Evolutionary conservation across 768 basidiomycete genomes (phyloP).

Genomic region (Lactarius trivialis): DNA sequence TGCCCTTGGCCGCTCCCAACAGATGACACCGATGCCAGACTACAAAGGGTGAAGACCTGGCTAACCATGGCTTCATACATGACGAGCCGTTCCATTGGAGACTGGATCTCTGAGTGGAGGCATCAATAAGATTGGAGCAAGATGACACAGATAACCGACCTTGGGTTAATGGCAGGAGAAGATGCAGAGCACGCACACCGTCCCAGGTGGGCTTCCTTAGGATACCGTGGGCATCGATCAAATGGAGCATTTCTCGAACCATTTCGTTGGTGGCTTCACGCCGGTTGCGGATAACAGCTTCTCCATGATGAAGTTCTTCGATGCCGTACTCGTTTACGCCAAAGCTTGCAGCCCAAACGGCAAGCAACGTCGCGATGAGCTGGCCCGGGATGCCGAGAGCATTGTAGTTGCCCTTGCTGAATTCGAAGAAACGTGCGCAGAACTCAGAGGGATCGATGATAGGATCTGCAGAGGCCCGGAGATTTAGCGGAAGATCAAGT

Average conservation of each 20-base stretch:
- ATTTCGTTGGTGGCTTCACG: slow-evolving; percentile 58
- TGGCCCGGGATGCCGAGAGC: slow-evolving; percentile 66
- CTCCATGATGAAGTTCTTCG: slow-evolving; percentile 37
- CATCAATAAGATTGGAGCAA: slow-evolving; percentile 10
- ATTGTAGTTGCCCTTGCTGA: slow-evolving; percentile 49
- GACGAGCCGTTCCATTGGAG: slow-evolving; percentile 42
- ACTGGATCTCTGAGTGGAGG: slow-evolving; percentile 34
- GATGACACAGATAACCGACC: slow-evolving; percentile 42
- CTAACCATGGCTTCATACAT: slow-evolving; percentile 79
- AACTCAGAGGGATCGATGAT: slow-evolving; percentile 81
- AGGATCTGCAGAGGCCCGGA: slow-evolving; percentile 50
- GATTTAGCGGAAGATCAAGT: not conserved
- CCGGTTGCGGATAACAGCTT: slow-evolving; percentile 36
- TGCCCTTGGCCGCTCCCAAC: slow-evolving; percentile 44
- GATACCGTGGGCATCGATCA: slow-evolving; percentile 74
- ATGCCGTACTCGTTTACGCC: slow-evolving; percentile 77
- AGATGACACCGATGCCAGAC: slow-evolving; percentile 40
- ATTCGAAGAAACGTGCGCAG: slow-evolving; percentile 60
- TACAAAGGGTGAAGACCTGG: slow-evolving; percentile 76
- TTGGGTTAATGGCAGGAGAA: slow-evolving; percentile 78
- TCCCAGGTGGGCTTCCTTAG: slow-evolving; percentile 82
- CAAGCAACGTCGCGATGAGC: slow-evolving; percentile 72
- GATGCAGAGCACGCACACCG: slow-evolving; percentile 70
- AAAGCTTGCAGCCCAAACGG: slow-evolving; percentile 86
- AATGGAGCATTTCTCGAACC: slow-evolving; percentile 66